Conservation (phyloP, 2,329 filamentous ascomycete genomes). For the Diaporthe aspalathi region DNA sequence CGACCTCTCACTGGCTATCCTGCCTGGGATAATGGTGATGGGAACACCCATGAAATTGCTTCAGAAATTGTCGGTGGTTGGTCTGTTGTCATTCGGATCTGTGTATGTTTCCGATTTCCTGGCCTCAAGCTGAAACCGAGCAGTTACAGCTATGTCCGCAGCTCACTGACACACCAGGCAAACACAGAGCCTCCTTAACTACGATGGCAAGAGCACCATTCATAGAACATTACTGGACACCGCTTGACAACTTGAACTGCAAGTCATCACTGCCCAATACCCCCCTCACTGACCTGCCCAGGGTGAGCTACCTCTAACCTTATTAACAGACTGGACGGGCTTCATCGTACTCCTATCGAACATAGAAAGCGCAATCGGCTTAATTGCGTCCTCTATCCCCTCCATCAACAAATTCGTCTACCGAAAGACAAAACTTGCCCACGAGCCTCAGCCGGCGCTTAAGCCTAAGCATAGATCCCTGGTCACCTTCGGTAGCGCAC, state of each 20-base stretch:
- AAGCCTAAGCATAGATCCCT: conserved; percentile 9
- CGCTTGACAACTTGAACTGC: conserved; percentile 42
- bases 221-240: conserved; percentile 42
- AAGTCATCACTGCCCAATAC: conserved; percentile 7
- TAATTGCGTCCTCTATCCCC: conserved; percentile 36
- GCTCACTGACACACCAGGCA: not conserved
- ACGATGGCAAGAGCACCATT: conserved; percentile 44
- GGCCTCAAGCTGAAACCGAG: not conserved
- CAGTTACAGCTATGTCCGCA: not conserved
- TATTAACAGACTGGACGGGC: conserved; percentile 42
- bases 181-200: conserved; percentile 42
- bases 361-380: conserved; percentile 40
- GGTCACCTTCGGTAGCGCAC: conserved; percentile 29
- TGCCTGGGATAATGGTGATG: conserved; percentile 49
- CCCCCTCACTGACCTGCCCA: too few relatives aligned
- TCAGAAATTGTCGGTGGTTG: conserved; percentile 43
- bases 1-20: conserved; percentile 47
- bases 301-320: not conserved
- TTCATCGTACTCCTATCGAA: conserved; percentile 43
- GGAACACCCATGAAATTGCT: conserved; percentile 47
- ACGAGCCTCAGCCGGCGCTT: not conserved
- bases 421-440: not conserved
- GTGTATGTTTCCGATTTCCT: conserved; percentile 40
- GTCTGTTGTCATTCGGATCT: conserved; percentile 44
- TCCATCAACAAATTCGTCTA: conserved; percentile 33